phyloP scores from a whole-genome alignment of 2,329 filamentous ascomycete genomes.

The Pleoardoris graminearum region DNA sequence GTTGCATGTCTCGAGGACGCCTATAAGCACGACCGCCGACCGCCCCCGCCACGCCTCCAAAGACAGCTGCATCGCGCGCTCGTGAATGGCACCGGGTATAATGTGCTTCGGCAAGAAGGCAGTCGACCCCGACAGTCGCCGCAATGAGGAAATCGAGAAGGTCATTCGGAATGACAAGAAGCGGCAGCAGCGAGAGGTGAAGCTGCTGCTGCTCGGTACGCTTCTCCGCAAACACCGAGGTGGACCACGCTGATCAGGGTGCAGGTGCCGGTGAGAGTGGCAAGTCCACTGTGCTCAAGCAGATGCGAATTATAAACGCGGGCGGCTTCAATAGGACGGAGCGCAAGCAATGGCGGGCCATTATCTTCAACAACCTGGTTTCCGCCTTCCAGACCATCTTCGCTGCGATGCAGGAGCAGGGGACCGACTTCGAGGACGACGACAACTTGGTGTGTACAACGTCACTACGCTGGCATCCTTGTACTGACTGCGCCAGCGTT shows the following conservation, averaged over 20 bases:
- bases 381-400: constrained; percentile 89
- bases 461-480: background rate
- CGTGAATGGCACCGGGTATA: constrained; percentile 46
- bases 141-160: constrained; percentile 78
- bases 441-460: constrained; percentile 71
- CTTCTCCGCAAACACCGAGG: constrained; percentile 31
- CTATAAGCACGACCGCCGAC: constrained; percentile 5
- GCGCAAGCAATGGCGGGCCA: constrained; percentile 89
- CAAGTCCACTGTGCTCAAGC: constrained; percentile 96
- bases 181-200: constrained; percentile 82
- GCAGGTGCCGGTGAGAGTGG: constrained; percentile 91
- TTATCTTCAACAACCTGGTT: constrained; percentile 93
- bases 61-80: constrained; percentile 2
- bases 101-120: constrained; percentile 59
- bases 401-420: constrained; percentile 86
- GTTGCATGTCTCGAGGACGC: constrained; percentile 13
- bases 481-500: constrained; percentile 59
- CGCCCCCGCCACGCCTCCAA: constrained; percentile 8
- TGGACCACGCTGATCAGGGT: constrained; percentile 7
- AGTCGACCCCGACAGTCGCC: constrained; percentile 52
- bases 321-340: constrained; percentile 89
- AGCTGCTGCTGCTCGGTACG: constrained; percentile 88
- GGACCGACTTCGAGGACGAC: constrained; percentile 75
- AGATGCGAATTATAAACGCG: constrained; percentile 98
- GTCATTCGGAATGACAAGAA: constrained; percentile 86